phyloP scores from a whole-genome alignment of 306 rosid genomes.

The Ziziphus jujuba region DNA sequence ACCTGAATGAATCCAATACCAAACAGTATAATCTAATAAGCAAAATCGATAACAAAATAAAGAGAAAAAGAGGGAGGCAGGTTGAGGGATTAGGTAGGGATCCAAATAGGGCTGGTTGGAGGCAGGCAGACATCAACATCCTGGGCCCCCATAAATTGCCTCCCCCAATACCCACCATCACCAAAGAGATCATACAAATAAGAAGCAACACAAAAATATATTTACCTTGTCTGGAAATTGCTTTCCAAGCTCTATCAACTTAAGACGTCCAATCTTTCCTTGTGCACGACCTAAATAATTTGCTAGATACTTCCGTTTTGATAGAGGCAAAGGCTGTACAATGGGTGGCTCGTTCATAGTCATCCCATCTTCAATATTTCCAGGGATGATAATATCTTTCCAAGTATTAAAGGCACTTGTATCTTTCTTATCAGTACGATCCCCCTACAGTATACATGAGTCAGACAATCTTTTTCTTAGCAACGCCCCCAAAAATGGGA shows the following conservation, averaged over 20 bases:
- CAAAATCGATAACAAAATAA: no score
- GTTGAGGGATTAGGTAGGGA: no score
- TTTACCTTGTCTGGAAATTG: constrained; percentile 90
- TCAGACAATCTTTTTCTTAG: constrained; percentile 14
- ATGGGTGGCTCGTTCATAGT: constrained; percentile 48
- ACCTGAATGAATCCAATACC: no score
- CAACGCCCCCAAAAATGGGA: background rate
- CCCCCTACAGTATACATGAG: constrained; percentile 64
- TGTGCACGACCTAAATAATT: constrained; percentile 97
- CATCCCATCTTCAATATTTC: constrained; percentile 84
- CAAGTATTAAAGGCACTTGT: constrained; percentile 90
- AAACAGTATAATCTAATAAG: no score
- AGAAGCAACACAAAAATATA: constrained; percentile 23
- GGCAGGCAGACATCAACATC: no score
- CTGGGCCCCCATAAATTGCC: no score
- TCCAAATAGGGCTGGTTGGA: no score
- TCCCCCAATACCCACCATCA: no score
- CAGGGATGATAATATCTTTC: constrained; percentile 98
- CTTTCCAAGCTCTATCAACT: constrained; percentile 76
- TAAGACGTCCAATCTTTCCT: constrained; percentile 86
- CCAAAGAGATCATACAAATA: constrained; percentile 1
- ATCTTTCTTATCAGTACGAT: constrained; percentile 92
- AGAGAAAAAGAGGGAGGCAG: no score
- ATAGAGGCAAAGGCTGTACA: constrained; percentile 73
- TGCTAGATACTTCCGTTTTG: constrained; percentile 81